Percentiles rank a stretch among this genome's conserved stretches.
Evolutionary conservation across 306 rosid genomes (phyloP).

Genomic region (cucumber (Cucumis sativus)): Cucumber_9930_V3 NC_026660.2:24628001-24628500

Average conservation of each 20-base stretch:
- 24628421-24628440: constrained; percentile 30
- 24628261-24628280: constrained; percentile 28
- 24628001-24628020: constrained; percentile 49
- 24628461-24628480: constrained; percentile 19
- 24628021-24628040: constrained; percentile 62
- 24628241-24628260: constrained; percentile 49
- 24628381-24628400: constrained; percentile 29
- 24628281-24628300: constrained; percentile 51
- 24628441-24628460: constrained; percentile 28
- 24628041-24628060: constrained; percentile 44
- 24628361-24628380: constrained; percentile 19
- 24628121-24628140: constrained; percentile 15
- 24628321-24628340: constrained; percentile 36
- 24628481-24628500: constrained; percentile 12
- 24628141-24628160: constrained; percentile 1
- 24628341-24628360: constrained; percentile 9
- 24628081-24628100: constrained; percentile 23
- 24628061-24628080: constrained; percentile 53
- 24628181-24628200: constrained; percentile 25
- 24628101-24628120: constrained; percentile 21
- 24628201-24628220: constrained; percentile 16
- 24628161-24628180: not conserved
- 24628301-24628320: constrained; percentile 52
- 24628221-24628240: constrained; percentile 47
- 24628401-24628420: constrained; percentile 53